These are phyloP conservation scores for Paramecium tetraurelia DNA, from an alignment of 73 alveolate genomes.

Conservation along the genomic window DNA sequence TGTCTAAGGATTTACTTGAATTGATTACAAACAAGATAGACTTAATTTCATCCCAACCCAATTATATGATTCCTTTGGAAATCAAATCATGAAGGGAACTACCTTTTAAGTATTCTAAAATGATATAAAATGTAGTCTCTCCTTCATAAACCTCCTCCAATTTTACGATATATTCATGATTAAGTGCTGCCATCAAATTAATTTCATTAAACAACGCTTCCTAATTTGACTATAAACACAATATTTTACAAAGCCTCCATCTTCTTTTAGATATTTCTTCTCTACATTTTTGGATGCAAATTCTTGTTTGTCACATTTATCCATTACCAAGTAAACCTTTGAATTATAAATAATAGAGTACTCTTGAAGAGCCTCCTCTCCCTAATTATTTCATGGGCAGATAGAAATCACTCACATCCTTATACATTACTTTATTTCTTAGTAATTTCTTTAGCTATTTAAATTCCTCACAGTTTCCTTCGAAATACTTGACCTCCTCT, in stretches of 20 bases:
- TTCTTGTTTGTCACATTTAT: neutral
- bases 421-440: neutral
- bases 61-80: neutral
- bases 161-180: constrained; percentile 1
- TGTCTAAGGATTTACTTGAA: neutral
- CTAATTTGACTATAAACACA: neutral
- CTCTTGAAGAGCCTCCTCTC: constrained; percentile 25
- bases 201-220: constrained; percentile 25
- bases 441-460: neutral
- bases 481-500: neutral
- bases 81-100: constrained; percentile 30
- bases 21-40: neutral
- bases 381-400: constrained; percentile 25
- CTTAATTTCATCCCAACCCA: constrained; percentile 12
- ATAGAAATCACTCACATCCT: constrained; percentile 5
- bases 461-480: neutral
- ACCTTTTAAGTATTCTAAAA: constrained; percentile 48
- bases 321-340: neutral
- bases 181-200: neutral
- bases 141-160: constrained; percentile 57
- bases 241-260: neutral
- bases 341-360: neutral
- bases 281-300: constrained; percentile 12
- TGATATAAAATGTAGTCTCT: constrained; percentile 48
- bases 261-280: constrained; percentile 3